Base-by-base conservation (phyloP, 176 grass and related monocot species). In the Paspalum vaginatum region DNA sequence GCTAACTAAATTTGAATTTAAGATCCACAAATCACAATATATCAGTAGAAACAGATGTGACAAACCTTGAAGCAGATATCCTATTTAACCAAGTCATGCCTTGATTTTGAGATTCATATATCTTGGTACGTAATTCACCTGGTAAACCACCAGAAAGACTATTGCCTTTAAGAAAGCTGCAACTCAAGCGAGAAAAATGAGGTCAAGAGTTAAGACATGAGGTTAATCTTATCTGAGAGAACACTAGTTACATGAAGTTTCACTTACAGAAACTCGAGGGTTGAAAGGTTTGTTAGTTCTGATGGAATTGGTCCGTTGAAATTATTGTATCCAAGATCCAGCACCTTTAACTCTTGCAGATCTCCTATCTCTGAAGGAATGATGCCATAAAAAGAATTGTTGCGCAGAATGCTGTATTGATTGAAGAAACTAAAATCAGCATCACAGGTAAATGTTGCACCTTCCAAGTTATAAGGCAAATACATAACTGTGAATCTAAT, bases 271-370 rank as follows among this genome's bases (percentile, higher is more conserved):
- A 84, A 81, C 67, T 92, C 32, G 21, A 87, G 60, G 0, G 71
- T 74, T 63, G 72, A 9, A 48, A 89, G 84, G 39, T 49, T 84
- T 78, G 53, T 41, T 48, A 89, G 41, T 8, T 84, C 84, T 56
- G 76, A 80, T 44, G 87, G 87, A 72, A 92, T 50, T 40, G 60
- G 45, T 78, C 79, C 91, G 18, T 7, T 89, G 44, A 92, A 86
- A 77, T 84, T 81, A 87, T 92, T 89, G 61, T 81, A 83, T 45
- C 87, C 87, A 15, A 89, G 56, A 73, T 92, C 84, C 84, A 92
- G 89, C 37, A 78, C 59, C 71, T 81, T 83, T 54, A 92, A 17
- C 25, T 78, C 68, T 4, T 77, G 57, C 10, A 92, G 70, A 75
- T 81, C 17, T 67, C 72, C 70, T 57, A 92, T 81, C 54, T 89